Evolutionary conservation across 2,329 filamentous ascomycete genomes (phyloP).

Genomic region (Aspergillus sp.): DNA sequence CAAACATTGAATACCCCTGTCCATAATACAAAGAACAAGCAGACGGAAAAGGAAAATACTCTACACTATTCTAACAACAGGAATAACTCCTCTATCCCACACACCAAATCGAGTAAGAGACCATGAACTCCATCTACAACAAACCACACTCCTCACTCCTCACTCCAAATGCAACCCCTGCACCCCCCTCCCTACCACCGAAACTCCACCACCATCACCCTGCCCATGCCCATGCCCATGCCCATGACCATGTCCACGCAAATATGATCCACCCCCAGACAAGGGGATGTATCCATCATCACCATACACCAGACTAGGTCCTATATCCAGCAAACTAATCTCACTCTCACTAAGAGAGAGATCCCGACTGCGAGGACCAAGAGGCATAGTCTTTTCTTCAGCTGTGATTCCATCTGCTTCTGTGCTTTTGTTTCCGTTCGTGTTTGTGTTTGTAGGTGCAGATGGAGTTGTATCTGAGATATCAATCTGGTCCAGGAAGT

Average conservation of each 20-base stretch:
- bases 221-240: not conserved
- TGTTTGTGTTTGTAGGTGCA: too few species aligned
- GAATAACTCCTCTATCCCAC: too few species aligned
- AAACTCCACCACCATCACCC: not conserved
- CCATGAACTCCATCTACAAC: not conserved
- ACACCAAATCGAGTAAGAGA: too few species aligned
- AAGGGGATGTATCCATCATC: not conserved
- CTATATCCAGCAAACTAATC: constrained; percentile 31
- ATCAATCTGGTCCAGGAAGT: too few species aligned
- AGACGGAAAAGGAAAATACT: too few species aligned
- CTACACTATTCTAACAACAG: too few species aligned
- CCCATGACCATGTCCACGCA: not conserved
- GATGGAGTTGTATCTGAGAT: too few species aligned
- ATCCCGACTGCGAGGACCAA: not conserved
- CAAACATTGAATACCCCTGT: too few species aligned
- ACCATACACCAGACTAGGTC: constrained; percentile 14
- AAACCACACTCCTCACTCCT: constrained; percentile 6
- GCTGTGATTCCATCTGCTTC: too few species aligned
- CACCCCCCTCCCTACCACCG: not conserved
- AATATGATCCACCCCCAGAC: not conserved
- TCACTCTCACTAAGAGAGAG: constrained; percentile 26
- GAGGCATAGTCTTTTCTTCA: too few species aligned
- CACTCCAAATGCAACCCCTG: constrained; percentile 3
- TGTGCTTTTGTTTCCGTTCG: too few species aligned
- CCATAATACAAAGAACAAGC: too few species aligned